Evolutionary conservation across 352 stramenopile species (phyloP).

Genomic region (Thalassiosira exigua): DNA sequence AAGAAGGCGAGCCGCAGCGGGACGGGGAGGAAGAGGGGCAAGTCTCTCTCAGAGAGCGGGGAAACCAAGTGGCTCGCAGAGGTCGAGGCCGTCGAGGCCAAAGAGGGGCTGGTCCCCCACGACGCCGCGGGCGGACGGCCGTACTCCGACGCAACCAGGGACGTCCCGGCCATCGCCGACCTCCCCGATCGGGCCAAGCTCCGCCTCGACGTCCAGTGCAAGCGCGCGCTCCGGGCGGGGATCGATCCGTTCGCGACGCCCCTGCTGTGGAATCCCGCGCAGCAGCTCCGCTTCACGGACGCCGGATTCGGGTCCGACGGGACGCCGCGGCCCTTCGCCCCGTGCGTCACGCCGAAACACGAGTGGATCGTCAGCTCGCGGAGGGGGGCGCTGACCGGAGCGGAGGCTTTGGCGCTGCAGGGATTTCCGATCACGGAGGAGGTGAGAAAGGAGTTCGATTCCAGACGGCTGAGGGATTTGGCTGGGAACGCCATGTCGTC

Average conservation of each 20-base stretch:
- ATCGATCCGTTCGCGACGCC: conserved; percentile 19
- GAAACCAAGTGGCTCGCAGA: conserved; percentile 29
- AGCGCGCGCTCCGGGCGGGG: conserved; percentile 22
- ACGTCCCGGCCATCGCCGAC: conserved; percentile 8
- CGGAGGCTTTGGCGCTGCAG: conserved; percentile 28
- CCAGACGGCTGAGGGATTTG: conserved; percentile 22
- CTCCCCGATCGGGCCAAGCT: conserved; percentile 32
- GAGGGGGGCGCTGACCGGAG: conserved; percentile 21
- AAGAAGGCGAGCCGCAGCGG: conserved; percentile 7
- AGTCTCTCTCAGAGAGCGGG: conserved; percentile 24
- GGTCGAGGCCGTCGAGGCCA: conserved; percentile 23
- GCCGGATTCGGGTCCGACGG: conserved; percentile 9
- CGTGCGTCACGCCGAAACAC: conserved; percentile 35
- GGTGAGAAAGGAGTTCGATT: conserved; percentile 18
- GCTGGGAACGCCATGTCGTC: conserved; percentile 35
- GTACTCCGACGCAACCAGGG: conserved; percentile 28
- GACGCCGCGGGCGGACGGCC: conserved; percentile 12
- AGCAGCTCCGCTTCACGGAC: conserved; percentile 35
- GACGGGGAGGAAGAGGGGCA: conserved; percentile 1
- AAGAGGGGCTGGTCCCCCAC: conserved; percentile 23
- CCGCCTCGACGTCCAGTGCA: conserved; percentile 37
- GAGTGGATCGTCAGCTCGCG: conserved; percentile 40
- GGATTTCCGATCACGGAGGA: conserved; percentile 7
- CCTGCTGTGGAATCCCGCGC: conserved; percentile 32
- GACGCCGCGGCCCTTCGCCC: conserved; percentile 12